Conservation (phyloP, 257 asterid genomes). For the Solanum pinnatisectum region DNA sequence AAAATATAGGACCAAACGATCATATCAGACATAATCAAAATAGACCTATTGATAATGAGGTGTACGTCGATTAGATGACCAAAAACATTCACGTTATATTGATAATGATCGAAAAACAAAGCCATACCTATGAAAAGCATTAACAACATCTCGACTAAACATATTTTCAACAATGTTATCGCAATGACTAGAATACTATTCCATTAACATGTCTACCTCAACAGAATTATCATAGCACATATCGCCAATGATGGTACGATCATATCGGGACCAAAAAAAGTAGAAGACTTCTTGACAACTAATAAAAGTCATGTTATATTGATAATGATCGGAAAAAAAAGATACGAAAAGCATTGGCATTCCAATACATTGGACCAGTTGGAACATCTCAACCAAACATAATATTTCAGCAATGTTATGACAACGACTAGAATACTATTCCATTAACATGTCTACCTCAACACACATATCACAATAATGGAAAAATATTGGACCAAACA, state of each 20-base stretch:
- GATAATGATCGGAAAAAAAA: neutral
- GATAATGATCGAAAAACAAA: neutral
- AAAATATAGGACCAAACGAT: neutral
- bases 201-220: neutral
- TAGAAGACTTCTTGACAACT: neutral
- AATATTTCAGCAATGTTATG: no score
- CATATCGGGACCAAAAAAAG: neutral
- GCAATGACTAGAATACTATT: neutral
- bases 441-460: neutral
- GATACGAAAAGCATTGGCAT: conserved; percentile 48
- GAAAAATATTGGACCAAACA: neutral
- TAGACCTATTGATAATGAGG: neutral
- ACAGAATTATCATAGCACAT: no score
- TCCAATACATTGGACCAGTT: conserved; percentile 42
- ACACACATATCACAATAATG: neutral
- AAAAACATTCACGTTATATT: neutral
- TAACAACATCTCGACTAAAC: conserved; percentile 9
- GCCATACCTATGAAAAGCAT: conserved; percentile 53
- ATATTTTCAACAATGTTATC: neutral
- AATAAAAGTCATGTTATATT: neutral
- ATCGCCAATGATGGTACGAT: no score
- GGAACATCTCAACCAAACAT: no score
- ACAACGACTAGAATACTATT: neutral
- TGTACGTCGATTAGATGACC: neutral
- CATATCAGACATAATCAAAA: neutral